Percentiles rank a stretch among this genome's conserved stretches.
Evolutionary conservation across 176 grass and related monocot genomes (phyloP).

Genomic region (Coix lacrymajobi): DNA sequence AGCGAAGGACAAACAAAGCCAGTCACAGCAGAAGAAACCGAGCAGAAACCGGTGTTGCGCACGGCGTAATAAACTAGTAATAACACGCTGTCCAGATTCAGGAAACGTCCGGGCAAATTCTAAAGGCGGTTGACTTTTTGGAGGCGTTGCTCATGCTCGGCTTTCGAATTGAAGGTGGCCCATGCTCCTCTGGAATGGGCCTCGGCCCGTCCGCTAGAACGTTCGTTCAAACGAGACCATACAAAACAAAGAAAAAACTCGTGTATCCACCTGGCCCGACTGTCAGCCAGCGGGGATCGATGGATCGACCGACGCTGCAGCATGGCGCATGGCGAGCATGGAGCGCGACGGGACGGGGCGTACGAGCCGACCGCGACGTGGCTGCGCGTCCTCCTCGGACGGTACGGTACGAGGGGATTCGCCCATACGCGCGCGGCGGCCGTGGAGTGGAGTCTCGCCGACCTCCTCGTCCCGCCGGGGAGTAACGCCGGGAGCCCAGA

Average conservation of each 20-base stretch:
- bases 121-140: neutral
- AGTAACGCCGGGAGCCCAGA: neutral
- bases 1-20: neutral
- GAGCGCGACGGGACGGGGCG: neutral
- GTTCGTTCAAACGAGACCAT: neutral
- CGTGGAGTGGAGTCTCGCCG: neutral
- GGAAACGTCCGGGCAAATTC: neutral
- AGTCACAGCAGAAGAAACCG: neutral
- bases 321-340: neutral
- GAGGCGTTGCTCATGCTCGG: too few species aligned
- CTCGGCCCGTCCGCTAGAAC: neutral
- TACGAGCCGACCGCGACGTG: conserved; percentile 10
- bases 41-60: neutral
- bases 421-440: conserved; percentile 1
- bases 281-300: neutral
- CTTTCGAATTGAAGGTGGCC: neutral
- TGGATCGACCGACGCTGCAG: neutral
- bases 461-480: neutral
- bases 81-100: neutral
- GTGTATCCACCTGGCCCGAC: neutral
- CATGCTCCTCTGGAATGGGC: conserved; percentile 13
- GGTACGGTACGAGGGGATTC: neutral
- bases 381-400: neutral
- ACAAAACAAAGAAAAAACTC: too few species aligned
- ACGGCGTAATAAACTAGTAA: too few species aligned